Evolutionary conservation across 1,139 yeast species (phyloP), one percentile per base, ranked within the genome.

Genomic region (Scheffersomyces cryptocercus): DNA sequence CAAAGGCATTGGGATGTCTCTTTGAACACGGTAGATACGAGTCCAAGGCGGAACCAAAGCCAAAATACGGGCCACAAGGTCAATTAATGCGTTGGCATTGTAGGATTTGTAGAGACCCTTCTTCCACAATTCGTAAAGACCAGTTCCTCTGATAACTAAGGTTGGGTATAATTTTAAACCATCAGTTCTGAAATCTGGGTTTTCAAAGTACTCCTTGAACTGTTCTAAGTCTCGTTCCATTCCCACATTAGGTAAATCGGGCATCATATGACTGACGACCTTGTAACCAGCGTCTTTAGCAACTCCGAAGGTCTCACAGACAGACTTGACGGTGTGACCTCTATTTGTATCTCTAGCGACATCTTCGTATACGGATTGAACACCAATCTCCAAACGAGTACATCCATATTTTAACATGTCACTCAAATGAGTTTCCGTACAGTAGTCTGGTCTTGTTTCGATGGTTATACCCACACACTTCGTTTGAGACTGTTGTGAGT

Each of bases 41-140:
- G 99, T 93, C 99, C 99, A 93, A 7, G 99, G 99, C 28, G 99
- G 99, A 4, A 93, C 98, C 50, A 93, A 73, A 0, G 98, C 97
- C 72, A 93, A 72, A 43, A 93, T 93, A 57, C 98, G 81, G 0
- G 99, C 99, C 39, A 93, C 97, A 49, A 93, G 73, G 63, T 93
- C 99, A 41, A 93, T 88, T 58, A 93, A 76, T 5, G 95, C 97
- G 60, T 90, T 89, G 31, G 99, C 97, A 59, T 91, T 89, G 66
- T 93, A 93, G 1, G 97, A 89, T 67, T 88, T 88, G 70, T 93
- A 93, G 48, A 90, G 77, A 1, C 99, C 99, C 43, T 89, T 88
- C 62, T 93, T 93, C 99, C 99, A 93, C 45, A 93, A 77, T 68
- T 93, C 99, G 62, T 93, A 93, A 43, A 93, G 70, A 26, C 99